phyloP scores from a whole-genome alignment of 331 rosid species.

The Cydonia oblonga region DNA sequence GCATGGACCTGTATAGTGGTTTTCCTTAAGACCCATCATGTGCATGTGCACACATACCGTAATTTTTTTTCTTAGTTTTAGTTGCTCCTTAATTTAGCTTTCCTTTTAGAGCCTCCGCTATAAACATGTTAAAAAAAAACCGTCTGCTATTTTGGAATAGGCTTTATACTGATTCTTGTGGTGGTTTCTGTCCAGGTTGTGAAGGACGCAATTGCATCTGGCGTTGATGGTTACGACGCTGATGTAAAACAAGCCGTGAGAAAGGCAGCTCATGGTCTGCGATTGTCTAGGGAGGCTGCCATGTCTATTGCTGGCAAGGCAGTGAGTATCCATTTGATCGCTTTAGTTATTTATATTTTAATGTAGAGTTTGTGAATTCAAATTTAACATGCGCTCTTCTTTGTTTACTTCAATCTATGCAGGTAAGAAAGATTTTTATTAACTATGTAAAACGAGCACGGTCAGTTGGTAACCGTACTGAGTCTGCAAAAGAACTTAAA shows the following conservation, averaged over 20 bases:
- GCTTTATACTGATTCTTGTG: slow-evolving; percentile 9
- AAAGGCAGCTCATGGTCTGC: slow-evolving; percentile 93
- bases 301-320: slow-evolving; percentile 95
- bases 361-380: background rate
- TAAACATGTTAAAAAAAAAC: background rate
- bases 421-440: slow-evolving; percentile 74
- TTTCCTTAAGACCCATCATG: background rate
- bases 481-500: slow-evolving; percentile 83
- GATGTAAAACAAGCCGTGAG: slow-evolving; percentile 63
- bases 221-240: slow-evolving; percentile 86
- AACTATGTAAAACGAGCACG: slow-evolving; percentile 77
- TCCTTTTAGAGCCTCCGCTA: background rate
- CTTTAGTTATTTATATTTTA: background rate
- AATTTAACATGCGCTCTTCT: background rate
- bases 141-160: background rate
- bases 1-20: background rate
- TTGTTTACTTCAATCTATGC: slow-evolving; percentile 17
- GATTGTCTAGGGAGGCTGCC: slow-evolving; percentile 78
- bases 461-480: slow-evolving; percentile 59
- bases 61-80: background rate
- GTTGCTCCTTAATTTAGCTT: background rate
- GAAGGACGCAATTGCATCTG: slow-evolving; percentile 77
- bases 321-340: slow-evolving; percentile 39
- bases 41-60: background rate
- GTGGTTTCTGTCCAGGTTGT: slow-evolving; percentile 48